Base-by-base conservation (phyloP, 768 basidiomycete genomes). In the Strobilomyces echinocephalus region DNA sequence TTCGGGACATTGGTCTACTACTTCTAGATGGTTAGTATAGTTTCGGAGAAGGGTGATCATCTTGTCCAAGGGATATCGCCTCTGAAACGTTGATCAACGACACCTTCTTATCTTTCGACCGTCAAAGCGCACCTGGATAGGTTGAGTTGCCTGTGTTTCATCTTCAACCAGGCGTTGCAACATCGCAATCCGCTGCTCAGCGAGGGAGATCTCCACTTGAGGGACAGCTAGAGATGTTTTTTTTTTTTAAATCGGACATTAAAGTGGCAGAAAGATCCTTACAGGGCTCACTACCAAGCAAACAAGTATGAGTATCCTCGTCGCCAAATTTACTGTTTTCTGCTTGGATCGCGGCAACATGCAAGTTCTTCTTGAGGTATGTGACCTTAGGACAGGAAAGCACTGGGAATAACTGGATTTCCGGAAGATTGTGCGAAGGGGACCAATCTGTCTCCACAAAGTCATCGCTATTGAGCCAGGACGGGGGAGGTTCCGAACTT, bases 331-430 rank as follows among this genome's bases (percentile, higher is more conserved):
- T 95, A 61, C 79, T 86, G 35, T 69, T 70, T 54, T 77, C 76
- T 4, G 69, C 66, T 28, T 75, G 71, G 38, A 71, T 73, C 11
- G 70, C 69, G 12, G 72, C 62, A n/a, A 70, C 62, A 14, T 74
- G 72, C 5, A 76, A 72, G 50, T 80, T 78, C 38, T 79, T 79
- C 64, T 84, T 88, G 66, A 87, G 88, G 72, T 88, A 95, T 8
- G 83, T 85, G 64, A 97, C 84, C 26, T 84, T 83, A 18, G 94
- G 93, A 62, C 88, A 91, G 9, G 79, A 78, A n/a, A 80, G 84
- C 9, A 87, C 73, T 26, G 85, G 86, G 8, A 91, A 72, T 16
- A 94, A 67, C 54, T 89, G 83, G 3, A 95, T 68, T 24, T 69
- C 73, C 3, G 91, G 88, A 46, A 74, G 63, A 9, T 63, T 75